A percentile compares a stretch with the other conserved stretches of the same genome.
Evolutionary conservation across 805 yeast species (phyloP).

Genomic region (Wickerhamiella occidentalis): DNA sequence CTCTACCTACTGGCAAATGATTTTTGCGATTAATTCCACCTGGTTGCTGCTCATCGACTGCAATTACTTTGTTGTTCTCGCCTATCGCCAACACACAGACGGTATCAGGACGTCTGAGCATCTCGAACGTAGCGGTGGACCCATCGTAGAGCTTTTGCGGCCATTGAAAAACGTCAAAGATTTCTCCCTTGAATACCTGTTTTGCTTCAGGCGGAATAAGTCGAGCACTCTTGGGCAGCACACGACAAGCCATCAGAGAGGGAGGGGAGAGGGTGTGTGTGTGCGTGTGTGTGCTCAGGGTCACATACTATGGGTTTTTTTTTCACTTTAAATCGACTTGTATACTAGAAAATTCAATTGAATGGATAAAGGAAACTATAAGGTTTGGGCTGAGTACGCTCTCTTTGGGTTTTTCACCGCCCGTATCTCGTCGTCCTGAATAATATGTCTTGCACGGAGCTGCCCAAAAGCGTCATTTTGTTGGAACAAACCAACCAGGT

Average conservation of each 20-base stretch:
- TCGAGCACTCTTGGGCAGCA: conserved; percentile 7
- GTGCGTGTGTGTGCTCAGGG: too few relatives aligned
- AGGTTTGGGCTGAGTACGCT: too few relatives aligned
- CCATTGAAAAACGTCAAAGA: conserved; percentile 10
- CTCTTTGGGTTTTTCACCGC: too few relatives aligned
- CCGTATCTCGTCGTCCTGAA: too few relatives aligned
- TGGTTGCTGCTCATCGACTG: conserved; percentile 9
- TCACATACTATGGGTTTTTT: too few relatives aligned
- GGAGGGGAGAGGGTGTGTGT: too few relatives aligned
- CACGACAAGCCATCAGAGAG: not conserved
- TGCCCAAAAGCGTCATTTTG: conserved; percentile 36
- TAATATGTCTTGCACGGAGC: not conserved
- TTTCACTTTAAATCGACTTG: too few relatives aligned
- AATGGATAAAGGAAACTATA: too few relatives aligned
- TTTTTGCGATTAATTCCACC: conserved; percentile 5
- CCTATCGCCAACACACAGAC: conserved; percentile 6
- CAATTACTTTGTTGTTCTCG: conserved; percentile 1
- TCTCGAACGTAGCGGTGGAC: conserved; percentile 8
- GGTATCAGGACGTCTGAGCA: conserved; percentile 11
- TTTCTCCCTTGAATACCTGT: conserved; percentile 8
- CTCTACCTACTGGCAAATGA: conserved; percentile 10
- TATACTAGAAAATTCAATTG: too few relatives aligned
- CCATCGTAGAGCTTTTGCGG: conserved; percentile 11
- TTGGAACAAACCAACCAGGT: conserved; percentile 86
- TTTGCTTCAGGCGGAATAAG: conserved; percentile 6